A percentile compares a stretch with the other conserved stretches of the same genome.
Evolutionary conservation across 176 grass and related monocot species (phyloP).

Genomic region (Eragrostis nindensis): DNA sequence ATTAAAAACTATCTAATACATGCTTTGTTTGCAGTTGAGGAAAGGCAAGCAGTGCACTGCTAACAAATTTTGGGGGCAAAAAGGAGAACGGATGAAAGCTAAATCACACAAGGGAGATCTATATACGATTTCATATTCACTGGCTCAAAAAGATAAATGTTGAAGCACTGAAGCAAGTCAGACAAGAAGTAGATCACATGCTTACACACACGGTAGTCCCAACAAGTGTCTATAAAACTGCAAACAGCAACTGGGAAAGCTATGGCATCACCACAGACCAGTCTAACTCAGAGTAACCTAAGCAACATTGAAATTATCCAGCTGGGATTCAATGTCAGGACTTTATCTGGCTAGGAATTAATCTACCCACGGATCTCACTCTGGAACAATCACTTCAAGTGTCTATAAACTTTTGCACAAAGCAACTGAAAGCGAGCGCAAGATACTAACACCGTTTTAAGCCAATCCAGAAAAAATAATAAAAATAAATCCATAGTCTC

Average conservation of each 20-base stretch:
- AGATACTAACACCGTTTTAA: constrained; percentile 18
- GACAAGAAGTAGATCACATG: not conserved
- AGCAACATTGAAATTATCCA: not conserved
- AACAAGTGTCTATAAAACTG: constrained; percentile 22
- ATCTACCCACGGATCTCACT: not conserved
- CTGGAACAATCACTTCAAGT: constrained; percentile 1
- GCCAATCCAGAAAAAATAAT: constrained; percentile 14
- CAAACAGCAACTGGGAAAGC: not conserved
- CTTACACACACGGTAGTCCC: constrained; percentile 2
- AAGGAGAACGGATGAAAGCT: not conserved
- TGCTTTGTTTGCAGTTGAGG: constrained; percentile 12
- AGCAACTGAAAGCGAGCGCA: constrained; percentile 34
- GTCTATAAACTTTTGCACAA: constrained; percentile 25
- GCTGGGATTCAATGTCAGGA: not conserved
- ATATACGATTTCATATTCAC: no score
- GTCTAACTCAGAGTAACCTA: not conserved
- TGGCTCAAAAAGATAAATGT: no score
- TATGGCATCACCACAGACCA: not conserved
- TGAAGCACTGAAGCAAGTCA: constrained; percentile 35
- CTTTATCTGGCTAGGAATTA: constrained; percentile 1
- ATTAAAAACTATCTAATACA: constrained; percentile 18
- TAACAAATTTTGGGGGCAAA: constrained; percentile 2
- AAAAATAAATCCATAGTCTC: not conserved
- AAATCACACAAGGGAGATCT: constrained; percentile 17
- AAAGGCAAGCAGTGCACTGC: constrained; percentile 6